phyloP scores from a whole-genome alignment of 2,329 filamentous ascomycete genomes.

The Penicillium sp. region DNA sequence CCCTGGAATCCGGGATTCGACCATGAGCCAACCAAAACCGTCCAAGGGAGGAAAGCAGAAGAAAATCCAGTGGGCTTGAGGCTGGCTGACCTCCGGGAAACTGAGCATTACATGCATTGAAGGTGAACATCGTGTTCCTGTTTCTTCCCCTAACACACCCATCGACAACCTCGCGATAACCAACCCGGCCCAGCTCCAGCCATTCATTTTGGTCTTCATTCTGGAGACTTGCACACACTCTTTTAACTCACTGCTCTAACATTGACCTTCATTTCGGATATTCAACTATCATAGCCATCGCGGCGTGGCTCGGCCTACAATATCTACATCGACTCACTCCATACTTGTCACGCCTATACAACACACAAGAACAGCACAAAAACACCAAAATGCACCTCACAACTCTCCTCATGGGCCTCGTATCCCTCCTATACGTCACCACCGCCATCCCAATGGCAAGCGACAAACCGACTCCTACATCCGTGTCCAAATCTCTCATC shows the following conservation, averaged over 20 bases:
- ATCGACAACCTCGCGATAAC: neutral
- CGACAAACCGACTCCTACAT: conserved; percentile 1
- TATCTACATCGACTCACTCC: neutral
- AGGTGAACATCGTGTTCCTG: neutral
- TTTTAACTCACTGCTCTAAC: neutral
- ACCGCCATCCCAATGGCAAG: conserved; percentile 13
- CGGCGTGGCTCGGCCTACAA: neutral
- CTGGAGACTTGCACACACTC: neutral
- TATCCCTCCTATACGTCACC: conserved; percentile 10
- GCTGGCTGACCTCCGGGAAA: neutral
- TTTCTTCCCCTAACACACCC: conserved; percentile 1
- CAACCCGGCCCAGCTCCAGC: conserved; percentile 14
- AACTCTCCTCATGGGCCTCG: conserved; percentile 10
- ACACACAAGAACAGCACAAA: neutral
- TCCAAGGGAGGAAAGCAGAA: conserved; percentile 3
- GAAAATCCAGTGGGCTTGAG: neutral
- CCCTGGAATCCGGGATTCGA: conserved; percentile 5
- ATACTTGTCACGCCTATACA: neutral
- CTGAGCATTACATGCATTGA: neutral
- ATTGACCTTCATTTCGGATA: conserved; percentile 1
- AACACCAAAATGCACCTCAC: conserved; percentile 12
- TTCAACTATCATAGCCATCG: neutral
- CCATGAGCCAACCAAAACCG: neutral
- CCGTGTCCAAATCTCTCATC: neutral
- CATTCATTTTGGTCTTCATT: conserved; percentile 13